phyloP scores from a whole-genome alignment of 2,329 filamentous ascomycete species.

The Botryotinia convoluta region DNA sequence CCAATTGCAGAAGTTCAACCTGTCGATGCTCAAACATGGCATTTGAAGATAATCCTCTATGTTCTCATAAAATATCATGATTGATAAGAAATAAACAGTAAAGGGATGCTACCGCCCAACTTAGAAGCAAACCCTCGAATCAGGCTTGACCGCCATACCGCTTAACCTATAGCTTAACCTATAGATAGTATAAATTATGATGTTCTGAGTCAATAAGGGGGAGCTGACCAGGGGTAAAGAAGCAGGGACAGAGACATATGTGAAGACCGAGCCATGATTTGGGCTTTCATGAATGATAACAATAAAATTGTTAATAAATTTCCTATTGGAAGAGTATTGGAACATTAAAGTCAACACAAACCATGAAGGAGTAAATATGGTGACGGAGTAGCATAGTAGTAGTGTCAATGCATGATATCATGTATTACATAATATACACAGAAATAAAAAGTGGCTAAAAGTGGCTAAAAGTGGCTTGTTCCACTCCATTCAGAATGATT shows the following conservation, averaged over 20 bases:
- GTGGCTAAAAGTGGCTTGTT: background rate
- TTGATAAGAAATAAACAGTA: background rate
- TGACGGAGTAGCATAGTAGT: background rate
- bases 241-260: background rate
- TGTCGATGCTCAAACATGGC: background rate
- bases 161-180: background rate
- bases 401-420: background rate
- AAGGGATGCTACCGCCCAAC: background rate
- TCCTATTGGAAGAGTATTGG: background rate
- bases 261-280: background rate
- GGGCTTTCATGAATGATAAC: background rate
- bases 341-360: background rate
- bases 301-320: background rate
- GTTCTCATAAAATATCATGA: background rate
- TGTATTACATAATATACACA: background rate
- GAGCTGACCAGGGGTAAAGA: background rate
- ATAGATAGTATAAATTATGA: background rate
- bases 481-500: background rate
- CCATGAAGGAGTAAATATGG: background rate
- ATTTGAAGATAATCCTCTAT: background rate
- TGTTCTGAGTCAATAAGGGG: background rate
- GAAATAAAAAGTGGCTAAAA: background rate
- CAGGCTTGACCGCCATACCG: constrained; percentile 2
- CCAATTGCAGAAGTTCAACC: background rate
- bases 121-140: background rate